Conservation (phyloP, 2,329 filamentous ascomycete genomes). For the Botrytis medusae region DNA sequence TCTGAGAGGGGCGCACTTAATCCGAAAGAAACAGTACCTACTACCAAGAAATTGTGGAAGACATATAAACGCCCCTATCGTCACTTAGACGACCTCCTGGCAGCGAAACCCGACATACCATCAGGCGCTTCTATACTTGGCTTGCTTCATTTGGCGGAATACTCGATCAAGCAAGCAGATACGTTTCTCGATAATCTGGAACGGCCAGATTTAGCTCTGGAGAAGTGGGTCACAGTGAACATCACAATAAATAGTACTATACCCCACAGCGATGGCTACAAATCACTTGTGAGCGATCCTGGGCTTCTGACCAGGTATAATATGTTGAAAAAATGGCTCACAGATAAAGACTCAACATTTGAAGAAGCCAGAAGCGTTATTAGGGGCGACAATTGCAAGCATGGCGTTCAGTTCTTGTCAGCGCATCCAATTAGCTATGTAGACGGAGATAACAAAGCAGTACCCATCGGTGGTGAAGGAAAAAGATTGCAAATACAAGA, state of each 20-base stretch:
- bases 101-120: neutral
- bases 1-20: neutral
- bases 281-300: neutral
- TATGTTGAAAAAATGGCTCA: slow-evolving; percentile 7
- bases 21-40: neutral
- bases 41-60: neutral
- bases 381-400: neutral
- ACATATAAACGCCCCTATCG: neutral
- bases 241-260: neutral
- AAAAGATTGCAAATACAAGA: neutral
- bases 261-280: neutral
- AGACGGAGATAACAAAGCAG: neutral
- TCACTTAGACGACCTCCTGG: neutral
- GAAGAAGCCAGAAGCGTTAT: neutral
- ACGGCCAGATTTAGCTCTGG: slow-evolving; percentile 13
- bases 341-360: neutral
- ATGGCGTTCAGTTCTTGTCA: neutral
- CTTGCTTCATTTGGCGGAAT: slow-evolving; percentile 4
- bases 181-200: slow-evolving; percentile 8
- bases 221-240: slow-evolving; percentile 4
- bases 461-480: neutral
- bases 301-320: neutral
- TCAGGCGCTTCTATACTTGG: neutral
- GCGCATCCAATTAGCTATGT: neutral
- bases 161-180: slow-evolving; percentile 1